Evolutionary conservation across 1,139 yeast species (phyloP), one percentile per base, ranked within the genome.

Genomic region (Pichia inconspicua): DNA sequence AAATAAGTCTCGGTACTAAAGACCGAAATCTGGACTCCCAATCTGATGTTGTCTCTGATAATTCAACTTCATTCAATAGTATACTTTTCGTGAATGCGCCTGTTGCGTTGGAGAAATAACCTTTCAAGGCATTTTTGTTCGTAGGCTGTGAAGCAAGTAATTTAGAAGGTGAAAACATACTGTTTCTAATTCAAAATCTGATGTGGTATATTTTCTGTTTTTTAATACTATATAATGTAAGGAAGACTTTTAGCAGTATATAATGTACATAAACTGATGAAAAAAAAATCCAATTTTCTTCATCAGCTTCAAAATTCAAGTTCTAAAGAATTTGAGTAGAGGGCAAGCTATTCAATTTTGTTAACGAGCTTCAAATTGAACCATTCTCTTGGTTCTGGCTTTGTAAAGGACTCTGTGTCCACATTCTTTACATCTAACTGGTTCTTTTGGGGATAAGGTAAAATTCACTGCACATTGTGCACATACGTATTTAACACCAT

Each of bases 321-420:
- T n/a, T n/a, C n/a, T n/a, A n/a, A n/a, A n/a, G n/a, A n/a, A n/a
- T n/a, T n/a, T n/a, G n/a, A n/a, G n/a, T n/a, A n/a, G n/a, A n/a
- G n/a, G n/a, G n/a, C n/a, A n/a, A 14, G 15, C 10, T 34, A 6
- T 6, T 8, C 10, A 15, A n/a, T n/a, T 15, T n/a, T 11, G 19
- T 40, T 64, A 80, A 61, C 85, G 76, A 40, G 85, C 85, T 65
- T 80, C 85, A 62, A 80, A 80, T 66, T 80, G 86, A 43, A 80
- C 78, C 95, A 90, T 88, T 72, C 97, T 80, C 74, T 90, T 85
- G 44, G 97, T 90, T 74, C 98, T 83, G 56, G 96, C 96, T 73
- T 92, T 92, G 73, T 92, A 88, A 57, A 92, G 74, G 55, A 92
- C 97, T 71, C 98, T 84, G 71, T 92, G 98, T 53, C 98, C 98